Base-by-base conservation (phyloP, 495 filamentous ascomycete genomes). In the Tricharina praecox region DNA sequence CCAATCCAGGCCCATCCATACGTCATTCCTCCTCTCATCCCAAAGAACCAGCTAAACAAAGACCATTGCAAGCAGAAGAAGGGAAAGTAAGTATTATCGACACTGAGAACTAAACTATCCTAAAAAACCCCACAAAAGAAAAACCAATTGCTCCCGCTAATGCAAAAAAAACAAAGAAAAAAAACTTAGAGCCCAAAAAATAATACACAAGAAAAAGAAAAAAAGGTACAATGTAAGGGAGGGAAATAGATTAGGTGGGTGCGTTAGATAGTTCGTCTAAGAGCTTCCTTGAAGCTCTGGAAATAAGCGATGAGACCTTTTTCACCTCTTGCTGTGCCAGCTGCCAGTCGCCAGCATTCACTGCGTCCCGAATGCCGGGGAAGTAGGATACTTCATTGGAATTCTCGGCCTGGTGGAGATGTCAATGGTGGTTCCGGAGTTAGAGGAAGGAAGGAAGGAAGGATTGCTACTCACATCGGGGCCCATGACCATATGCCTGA, bases 401-500 rank as follows among this genome's bases (percentile, higher is more conserved):
- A 30, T 59, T 9, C 19, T 2, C 35, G 23, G 42, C 15, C n/a
- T 18, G 16, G 3, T 13, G 10, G 23, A 9, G 3, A 24, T 43
- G 26, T 40, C 37, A 15, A 15, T 38, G 18, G 18, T 7, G 5
- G 35, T 5, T 38, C 15, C 5, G 5, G 35, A 20, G 35, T 38
- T 5, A 38, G 18, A 24, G 39, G 39, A 24, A 42, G 8, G 23
- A 26, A 18, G 2, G 21, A 20, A 7, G 20, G 37, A 40, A 40
- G 2, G 2, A 2, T 3, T 16, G 21, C 15, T 9, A 62, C n/a
- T 45, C 54, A 70, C 81, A 59, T 85, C 74, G 11, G 90, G 90
- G 0, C 78, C 86, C 55, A 84, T 90, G 42, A 97, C 53, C 55
- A 93, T 74, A 66, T 97, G 92, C 61, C 90, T 93, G 70, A 85